Base-by-base conservation (phyloP, 2,329 filamentous ascomycete species). In the Ramularia endophylla region DNA sequence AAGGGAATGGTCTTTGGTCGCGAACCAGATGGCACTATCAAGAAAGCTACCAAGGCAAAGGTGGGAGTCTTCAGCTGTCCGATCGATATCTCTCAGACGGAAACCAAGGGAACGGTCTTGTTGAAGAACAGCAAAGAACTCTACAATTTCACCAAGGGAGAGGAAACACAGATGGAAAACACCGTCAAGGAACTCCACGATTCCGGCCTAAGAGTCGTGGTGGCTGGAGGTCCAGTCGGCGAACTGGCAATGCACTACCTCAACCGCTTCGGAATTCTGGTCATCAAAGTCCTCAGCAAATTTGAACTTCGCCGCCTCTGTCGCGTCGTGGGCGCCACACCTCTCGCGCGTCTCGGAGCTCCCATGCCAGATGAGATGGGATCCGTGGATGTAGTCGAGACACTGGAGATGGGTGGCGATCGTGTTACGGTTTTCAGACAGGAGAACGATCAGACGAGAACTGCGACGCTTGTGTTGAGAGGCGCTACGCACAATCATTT, bases 281-380 rank as follows among this genome's bases (percentile, higher is more conserved):
- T 92, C 60, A 90, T 98, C 74, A 94, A 95, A 69, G 83, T 98
- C 54, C 80, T 97, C 59, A 95, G 88, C 71, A 98, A 98, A 70
- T 98, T 97, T 61, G 92, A 98, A 70, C 80, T 98, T 47, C 83
- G 92, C 56, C 80, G 92, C 59, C 74, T 97, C 59, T 98, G 94
- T 76, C 84, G 92, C 49, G 92, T 98, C 17, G 90, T 97, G 38
- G 90, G 90, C 49, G 92, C 92, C 42, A 95, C 92, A 11, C 92
- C 92, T n/a, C 77, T 98, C 48, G 94, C 94, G 39, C 84, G 92
- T 57, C 75, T 98, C 35, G 92, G 92, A 51, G 92, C 94, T 12
- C 92, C 92, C 32, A 98, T 98, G 92, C 92, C 94, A n/a, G 92
- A 98, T 56, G 92, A 98, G 75, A 97, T 95, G 89, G 92, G 92